Conservation (phyloP, 495 filamentous ascomycete species). For the Penicillium cinerascens region DNA sequence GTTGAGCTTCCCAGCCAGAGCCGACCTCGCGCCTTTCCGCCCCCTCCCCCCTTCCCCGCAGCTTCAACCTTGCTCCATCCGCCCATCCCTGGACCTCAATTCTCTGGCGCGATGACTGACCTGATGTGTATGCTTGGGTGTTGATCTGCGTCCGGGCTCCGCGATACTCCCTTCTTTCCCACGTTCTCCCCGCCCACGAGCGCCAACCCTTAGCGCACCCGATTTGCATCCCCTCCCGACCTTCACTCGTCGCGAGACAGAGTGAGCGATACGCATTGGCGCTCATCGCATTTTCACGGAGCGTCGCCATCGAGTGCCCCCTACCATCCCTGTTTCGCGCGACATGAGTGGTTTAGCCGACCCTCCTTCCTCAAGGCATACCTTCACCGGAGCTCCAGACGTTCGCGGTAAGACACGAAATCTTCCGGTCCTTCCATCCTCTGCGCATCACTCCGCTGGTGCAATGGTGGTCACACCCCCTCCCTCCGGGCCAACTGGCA, state of each 20-base stretch:
- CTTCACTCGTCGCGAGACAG: conserved; percentile 2
- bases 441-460: conserved; percentile 34
- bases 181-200: conserved; percentile 33
- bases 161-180: conserved; percentile 22
- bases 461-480: conserved; percentile 52
- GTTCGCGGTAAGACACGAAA: conserved; percentile 41
- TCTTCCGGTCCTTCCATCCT: conserved; percentile 45
- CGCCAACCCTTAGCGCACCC: conserved; percentile 17
- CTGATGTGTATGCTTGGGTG: conserved; percentile 29
- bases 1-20: conserved; percentile 15
- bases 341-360: conserved; percentile 47
- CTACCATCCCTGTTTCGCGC: conserved; percentile 21
- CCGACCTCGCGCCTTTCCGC: conserved; percentile 12
- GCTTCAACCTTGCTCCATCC: conserved; percentile 7
- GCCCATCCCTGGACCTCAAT: conserved; percentile 26
- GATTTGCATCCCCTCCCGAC: conserved; percentile 6
- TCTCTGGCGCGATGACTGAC: conserved; percentile 28
- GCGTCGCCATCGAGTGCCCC: conserved; percentile 1
- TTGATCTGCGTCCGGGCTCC: conserved; percentile 35
- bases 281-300: not conserved
- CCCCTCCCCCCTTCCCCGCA: conserved; percentile 21
- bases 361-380: conserved; percentile 36
- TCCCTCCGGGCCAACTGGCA: conserved; percentile 35
- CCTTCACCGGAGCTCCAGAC: conserved; percentile 35
- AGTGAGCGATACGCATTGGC: not conserved